phyloP scores from a whole-genome alignment of 2,329 filamentous ascomycete genomes.

The Cytospora schulzeri region DNA sequence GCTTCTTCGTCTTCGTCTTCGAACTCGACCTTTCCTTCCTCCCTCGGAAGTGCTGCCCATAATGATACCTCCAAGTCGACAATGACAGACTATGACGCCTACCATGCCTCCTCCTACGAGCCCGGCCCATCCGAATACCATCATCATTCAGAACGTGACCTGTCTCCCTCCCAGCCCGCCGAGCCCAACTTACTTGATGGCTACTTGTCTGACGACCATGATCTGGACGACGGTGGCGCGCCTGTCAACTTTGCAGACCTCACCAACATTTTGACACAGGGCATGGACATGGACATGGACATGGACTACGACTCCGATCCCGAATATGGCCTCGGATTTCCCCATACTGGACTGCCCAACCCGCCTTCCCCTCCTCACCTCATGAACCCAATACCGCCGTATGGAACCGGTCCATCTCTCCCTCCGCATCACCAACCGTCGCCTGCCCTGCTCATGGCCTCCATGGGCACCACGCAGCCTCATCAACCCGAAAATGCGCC shows the following conservation, averaged over 20 bases:
- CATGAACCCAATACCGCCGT: constrained; percentile 14
- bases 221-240: constrained; percentile 33
- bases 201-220: constrained; percentile 31
- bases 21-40: constrained; percentile 1
- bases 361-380: constrained; percentile 13
- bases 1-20: constrained; percentile 14
- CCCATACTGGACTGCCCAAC: neutral
- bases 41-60: neutral
- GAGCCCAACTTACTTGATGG: constrained; percentile 22
- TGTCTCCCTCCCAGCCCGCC: constrained; percentile 12
- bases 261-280: constrained; percentile 29
- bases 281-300: constrained; percentile 33
- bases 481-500: constrained; percentile 10
- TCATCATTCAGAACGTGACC: constrained; percentile 4
- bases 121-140: constrained; percentile 14
- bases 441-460: neutral
- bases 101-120: constrained; percentile 17
- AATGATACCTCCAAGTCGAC: constrained; percentile 6
- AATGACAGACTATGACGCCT: constrained; percentile 13
- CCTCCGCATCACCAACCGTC: constrained; percentile 5
- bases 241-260: constrained; percentile 30
- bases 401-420: constrained; percentile 9
- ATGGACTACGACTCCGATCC: constrained; percentile 28
- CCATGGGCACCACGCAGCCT: constrained; percentile 6
- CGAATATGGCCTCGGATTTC: constrained; percentile 10